Conservation (phyloP, 345 rosid genomes). For the Eutrema japonicum region DNA sequence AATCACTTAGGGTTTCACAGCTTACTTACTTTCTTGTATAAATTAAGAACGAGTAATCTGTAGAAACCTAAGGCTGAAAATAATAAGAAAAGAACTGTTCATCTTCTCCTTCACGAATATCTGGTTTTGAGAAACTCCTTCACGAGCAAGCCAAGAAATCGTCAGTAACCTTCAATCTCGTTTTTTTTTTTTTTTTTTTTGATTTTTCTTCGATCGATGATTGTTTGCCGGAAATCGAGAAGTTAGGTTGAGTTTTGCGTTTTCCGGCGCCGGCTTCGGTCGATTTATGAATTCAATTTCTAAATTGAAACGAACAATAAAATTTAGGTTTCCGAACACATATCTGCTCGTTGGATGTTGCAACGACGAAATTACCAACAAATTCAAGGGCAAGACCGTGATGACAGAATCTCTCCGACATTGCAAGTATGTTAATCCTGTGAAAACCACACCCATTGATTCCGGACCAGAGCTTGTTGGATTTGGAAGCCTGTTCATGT, state of each 20-base stretch:
- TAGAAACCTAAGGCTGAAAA: too few species aligned
- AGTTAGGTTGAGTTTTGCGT: neutral
- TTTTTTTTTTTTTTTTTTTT: neutral
- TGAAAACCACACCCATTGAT: neutral
- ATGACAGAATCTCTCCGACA: slow-evolving; percentile 75
- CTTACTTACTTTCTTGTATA: too few species aligned
- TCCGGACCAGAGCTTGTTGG: neutral
- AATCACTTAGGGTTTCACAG: too few species aligned
- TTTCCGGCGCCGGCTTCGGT: neutral
- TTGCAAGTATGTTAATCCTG: slow-evolving; percentile 52
- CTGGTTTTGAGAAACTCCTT: too few species aligned
- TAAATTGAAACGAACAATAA: neutral
- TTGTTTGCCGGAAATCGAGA: neutral
- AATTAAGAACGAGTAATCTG: too few species aligned
- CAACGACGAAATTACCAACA: slow-evolving; percentile 65
- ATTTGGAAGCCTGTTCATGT: neutral
- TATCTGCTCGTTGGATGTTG: slow-evolving; percentile 68
- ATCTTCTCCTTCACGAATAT: too few species aligned
- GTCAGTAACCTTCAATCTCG: slow-evolving; percentile 36
- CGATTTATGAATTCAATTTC: slow-evolving; percentile 1
- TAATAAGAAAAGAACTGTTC: too few species aligned
- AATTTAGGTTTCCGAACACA: slow-evolving; percentile 64
- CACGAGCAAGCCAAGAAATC: slow-evolving; percentile 71
- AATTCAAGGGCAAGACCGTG: slow-evolving; percentile 73
- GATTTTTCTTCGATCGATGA: neutral